Evolutionary conservation across 768 basidiomycete genomes (phyloP), one percentile per base, ranked within the genome.

Genomic region (Floccularia luteovirens): DNA sequence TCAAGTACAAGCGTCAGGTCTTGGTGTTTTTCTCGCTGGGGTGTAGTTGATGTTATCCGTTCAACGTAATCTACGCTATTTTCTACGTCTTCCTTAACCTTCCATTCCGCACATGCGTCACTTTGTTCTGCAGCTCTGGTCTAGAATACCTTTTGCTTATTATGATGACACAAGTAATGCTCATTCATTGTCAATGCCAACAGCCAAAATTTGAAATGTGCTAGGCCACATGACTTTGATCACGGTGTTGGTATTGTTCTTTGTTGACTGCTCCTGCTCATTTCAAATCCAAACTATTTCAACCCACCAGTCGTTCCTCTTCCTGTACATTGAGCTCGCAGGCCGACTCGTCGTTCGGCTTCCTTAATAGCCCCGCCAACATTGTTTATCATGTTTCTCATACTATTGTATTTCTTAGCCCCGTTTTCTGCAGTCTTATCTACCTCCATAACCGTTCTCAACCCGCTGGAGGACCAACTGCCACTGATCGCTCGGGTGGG

Each of bases 1-100:
- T 23, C 88, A 84, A 62, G 73, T 97, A 23, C 82, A 82, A 53
- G 87, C 82, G 4, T 79, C 87, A 5, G 91, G 91, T 20, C 64
- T 92, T 51, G 56, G 60, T 10, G 58, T 62, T 13, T 77, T 72
- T 59, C 66, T 85, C 23, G 63, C 68, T 20, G 63, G 65, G 43
- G 62, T 59, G 44, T 76, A 55, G 46, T 57, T 37, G n/a, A 38
- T 34, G 16, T 17, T 34, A 6, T 34, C 32, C n/a, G 7, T 34
- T 34, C 20, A 17, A 19, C 16, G n/a, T 34, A 14, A 8, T 17
- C 16, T 17, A 12, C n/a, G 20, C 47, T 50, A 14, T 8, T 28
- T 34, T 19, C 16, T 19, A 14, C 14, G 10, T 28, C 14, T 28
- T 28, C 10, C 27, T 8, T 28, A 28, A 8, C n/a, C 32, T 34